Evolutionary conservation across 2,329 filamentous ascomycete genomes (phyloP), one percentile per base, ranked within the genome.

Genomic region (Rhinocladiella similis): DNA sequence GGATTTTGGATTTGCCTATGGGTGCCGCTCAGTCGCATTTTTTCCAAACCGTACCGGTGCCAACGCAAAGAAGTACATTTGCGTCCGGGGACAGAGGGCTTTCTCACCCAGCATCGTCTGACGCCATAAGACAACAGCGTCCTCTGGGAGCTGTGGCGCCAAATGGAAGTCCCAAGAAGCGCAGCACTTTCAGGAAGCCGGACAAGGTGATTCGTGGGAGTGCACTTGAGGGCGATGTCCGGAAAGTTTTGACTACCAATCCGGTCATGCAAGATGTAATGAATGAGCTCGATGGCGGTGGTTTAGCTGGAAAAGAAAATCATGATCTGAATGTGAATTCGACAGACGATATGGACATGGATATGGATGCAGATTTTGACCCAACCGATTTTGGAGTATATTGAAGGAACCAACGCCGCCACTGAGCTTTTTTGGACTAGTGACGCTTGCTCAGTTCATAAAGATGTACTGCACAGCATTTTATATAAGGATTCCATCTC

Each of bases 251-350:
- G 63, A 85, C 83, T 56, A 84, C 82, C 35, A 84, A 85, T 66
- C 83, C 85, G 35, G 80, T 95, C 53, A 78, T 92, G 67, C 83
- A 83, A 68, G 88, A 93, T 77, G 85, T 96, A 62, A 77, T 91
- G 65, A 90, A 94, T 73, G 89, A 91, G 52, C 59, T 75, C 63
- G 50, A 41, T 16, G n/a, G 25, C 3, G 90, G 93, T 72, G 89
- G 91, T 53, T 59, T 74, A 62, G 39, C 19, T 25, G 50, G 50
- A 25, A 54, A 58, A 41, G 59, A 61, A 49, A 61, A 61, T 33
- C 9, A 33, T 12, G 10, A 33, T 53, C 22, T 38, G 20, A 39
- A 43, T 27, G 35, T 16, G 10, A 36, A 46, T 39, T 3, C 18
- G 13, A 14, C 10, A 12, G 20, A 25, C 19, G 56, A 62, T 36